Conservation (phyloP, 805 yeast species). For the Kluyveromyces nonfermentans region DNA sequence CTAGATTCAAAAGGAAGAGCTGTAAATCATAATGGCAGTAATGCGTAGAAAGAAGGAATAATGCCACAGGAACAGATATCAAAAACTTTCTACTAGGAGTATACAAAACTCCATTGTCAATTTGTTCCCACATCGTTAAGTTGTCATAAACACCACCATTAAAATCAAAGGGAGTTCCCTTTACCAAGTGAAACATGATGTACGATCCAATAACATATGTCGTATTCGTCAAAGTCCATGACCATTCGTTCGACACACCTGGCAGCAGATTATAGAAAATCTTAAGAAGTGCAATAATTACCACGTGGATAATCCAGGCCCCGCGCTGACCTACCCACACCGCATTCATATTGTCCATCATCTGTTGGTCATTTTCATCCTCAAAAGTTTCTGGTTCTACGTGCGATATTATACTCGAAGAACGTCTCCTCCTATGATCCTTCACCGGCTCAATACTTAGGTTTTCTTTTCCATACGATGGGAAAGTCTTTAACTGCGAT, state of each 20-base stretch:
- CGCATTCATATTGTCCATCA: constrained; percentile 85
- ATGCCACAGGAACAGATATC: constrained; percentile 82
- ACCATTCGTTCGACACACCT: constrained; percentile 69
- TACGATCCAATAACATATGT: constrained; percentile 87
- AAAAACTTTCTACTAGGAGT: constrained; percentile 93
- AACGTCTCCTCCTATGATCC: constrained; percentile 52
- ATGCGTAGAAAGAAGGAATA: constrained; percentile 82
- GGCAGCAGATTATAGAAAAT: constrained; percentile 72
- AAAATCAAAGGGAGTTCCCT: constrained; percentile 96
- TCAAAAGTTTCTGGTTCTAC: constrained; percentile 89
- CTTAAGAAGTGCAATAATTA: constrained; percentile 65
- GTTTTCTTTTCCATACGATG: constrained; percentile 16
- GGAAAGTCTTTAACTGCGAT: constrained; percentile 21
- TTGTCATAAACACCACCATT: constrained; percentile 94
- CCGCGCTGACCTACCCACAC: constrained; percentile 95
- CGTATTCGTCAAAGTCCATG: constrained; percentile 90
- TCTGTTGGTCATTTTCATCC: constrained; percentile 82
- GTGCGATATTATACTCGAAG: constrained; percentile 84
- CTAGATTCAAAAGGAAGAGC: constrained; percentile 66
- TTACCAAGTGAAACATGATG: constrained; percentile 92
- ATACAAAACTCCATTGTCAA: constrained; percentile 88
- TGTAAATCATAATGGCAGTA: constrained; percentile 78
- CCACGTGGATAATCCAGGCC: constrained; percentile 92
- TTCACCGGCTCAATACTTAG: constrained; percentile 22
- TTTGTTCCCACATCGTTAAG: constrained; percentile 98